Conservation (phyloP, 495 filamentous ascomycete genomes). For the Physcia stellaris region DNA sequence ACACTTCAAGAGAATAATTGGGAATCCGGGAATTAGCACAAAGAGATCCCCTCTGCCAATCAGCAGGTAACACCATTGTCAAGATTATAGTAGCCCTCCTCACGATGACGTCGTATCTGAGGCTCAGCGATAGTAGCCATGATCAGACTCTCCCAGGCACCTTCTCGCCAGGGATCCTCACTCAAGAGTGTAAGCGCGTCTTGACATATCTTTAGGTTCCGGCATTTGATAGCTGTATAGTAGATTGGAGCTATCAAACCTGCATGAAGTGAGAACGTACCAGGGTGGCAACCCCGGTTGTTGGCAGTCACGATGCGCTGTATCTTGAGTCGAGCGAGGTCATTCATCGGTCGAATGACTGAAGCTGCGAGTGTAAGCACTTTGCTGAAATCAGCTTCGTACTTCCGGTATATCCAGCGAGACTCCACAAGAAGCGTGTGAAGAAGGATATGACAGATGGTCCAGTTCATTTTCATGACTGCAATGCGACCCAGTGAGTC, state of each 20-base stretch:
- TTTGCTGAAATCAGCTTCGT: neutral
- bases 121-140: constrained; percentile 15
- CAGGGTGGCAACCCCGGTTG: too few species aligned
- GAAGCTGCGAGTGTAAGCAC: constrained; percentile 5
- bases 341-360: constrained; percentile 4
- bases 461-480: too few species aligned
- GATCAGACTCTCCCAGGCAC: constrained; percentile 28
- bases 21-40: too few species aligned
- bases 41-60: too few species aligned
- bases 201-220: constrained; percentile 29
- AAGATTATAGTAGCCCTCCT: too few species aligned
- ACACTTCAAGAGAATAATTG: too few species aligned
- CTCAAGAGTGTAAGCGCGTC: constrained; percentile 31
- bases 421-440: too few species aligned
- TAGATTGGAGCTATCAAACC: constrained; percentile 33
- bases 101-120: too few species aligned
- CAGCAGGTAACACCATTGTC: too few species aligned
- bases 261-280: constrained; percentile 1
- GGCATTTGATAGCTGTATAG: constrained; percentile 41
- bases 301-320: neutral
- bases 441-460: too few species aligned
- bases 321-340: too few species aligned
- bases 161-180: constrained; percentile 33
- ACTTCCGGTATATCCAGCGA: constrained; percentile 2
- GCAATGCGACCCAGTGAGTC: too few species aligned